Evolutionary conservation across 2,329 filamentous ascomycete genomes (phyloP), one percentile per base, ranked within the genome.

Genomic region (Colletotrichum liaoningense): DNA sequence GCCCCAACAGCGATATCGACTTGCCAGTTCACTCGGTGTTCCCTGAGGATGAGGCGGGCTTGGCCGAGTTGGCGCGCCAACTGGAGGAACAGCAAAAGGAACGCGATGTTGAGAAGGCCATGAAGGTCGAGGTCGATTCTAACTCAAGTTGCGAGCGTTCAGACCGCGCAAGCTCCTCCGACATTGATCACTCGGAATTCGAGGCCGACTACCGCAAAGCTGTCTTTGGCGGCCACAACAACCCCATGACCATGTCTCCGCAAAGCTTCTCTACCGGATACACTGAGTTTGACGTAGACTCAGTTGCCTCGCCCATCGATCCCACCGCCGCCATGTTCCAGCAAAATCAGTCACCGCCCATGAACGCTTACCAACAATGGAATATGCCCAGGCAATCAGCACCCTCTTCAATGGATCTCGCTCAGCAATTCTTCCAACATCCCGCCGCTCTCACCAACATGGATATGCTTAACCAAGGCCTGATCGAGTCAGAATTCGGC

Each of bases 1-100:
- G 90, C 68, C 89, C 88, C 22, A 90, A 91, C 77, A 88, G 86
- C 78, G 90, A 92, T 77, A 86, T 89, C 79, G 86, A 91, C 79
- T 83, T 90, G 63, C 89, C 89, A 24, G 85, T 88, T 26, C 87
- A 89, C 75, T 86, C 87, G 2, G 85, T 90, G 30, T 92, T 92
- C 79, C 90, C 90, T 67, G 90, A 92, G 79, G 88, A 90, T 77
- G 89, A 90, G 78, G 85, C 87, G 14, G 89, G 89, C 70, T 84
- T 92, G 78, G 83, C 84, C 16, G 88, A 90, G 77, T 81, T 92
- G 59, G 89, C 89, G 19, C 84, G 85, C 9, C 88, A 91, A 78
- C 82, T 92, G 12, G 87, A 85, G 69, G 83, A 84, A 63, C 83
- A 84, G 58, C 85, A 88, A 68, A 81, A 81, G 77, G 82, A 84